phyloP scores from a whole-genome alignment of 2,329 filamentous ascomycete species.

The Fusarium subglutinans region DNA sequence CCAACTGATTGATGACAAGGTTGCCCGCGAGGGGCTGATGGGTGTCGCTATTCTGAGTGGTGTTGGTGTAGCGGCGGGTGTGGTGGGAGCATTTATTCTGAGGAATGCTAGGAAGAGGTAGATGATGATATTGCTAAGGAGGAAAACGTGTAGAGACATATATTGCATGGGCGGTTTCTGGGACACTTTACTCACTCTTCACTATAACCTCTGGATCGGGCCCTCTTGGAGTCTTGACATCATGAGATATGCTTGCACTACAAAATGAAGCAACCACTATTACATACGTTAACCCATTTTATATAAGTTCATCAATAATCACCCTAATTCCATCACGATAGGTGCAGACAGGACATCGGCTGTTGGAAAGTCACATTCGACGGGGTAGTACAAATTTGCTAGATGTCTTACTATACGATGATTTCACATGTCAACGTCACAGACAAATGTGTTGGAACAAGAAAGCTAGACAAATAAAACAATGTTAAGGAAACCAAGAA shows the following conservation, averaged over 20 bases:
- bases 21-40: conserved; percentile 91
- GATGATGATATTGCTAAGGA: neutral
- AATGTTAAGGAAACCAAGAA: conserved; percentile 47
- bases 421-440: neutral
- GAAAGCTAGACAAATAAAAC: conserved; percentile 40
- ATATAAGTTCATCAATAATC: conserved; percentile 14
- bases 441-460: neutral
- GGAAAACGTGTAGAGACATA: conserved; percentile 3
- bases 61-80: conserved; percentile 90
- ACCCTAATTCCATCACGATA: neutral
- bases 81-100: conserved; percentile 88
- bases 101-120: conserved; percentile 74
- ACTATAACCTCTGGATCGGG: conserved; percentile 19
- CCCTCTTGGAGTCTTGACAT: conserved; percentile 29
- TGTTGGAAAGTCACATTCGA: neutral
- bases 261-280: conserved; percentile 35
- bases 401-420: neutral
- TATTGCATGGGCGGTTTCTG: conserved; percentile 22
- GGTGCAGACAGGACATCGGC: too few relatives aligned
- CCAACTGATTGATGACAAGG: conserved; percentile 92
- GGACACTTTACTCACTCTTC: conserved; percentile 28
- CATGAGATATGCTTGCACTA: conserved; percentile 37
- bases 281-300: conserved; percentile 11
- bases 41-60: conserved; percentile 96
- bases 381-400: neutral